Evolutionary conservation across 108 stramenopile genomes (phyloP).

Genomic region (Pseudonitzschia delicatissima): DNA sequence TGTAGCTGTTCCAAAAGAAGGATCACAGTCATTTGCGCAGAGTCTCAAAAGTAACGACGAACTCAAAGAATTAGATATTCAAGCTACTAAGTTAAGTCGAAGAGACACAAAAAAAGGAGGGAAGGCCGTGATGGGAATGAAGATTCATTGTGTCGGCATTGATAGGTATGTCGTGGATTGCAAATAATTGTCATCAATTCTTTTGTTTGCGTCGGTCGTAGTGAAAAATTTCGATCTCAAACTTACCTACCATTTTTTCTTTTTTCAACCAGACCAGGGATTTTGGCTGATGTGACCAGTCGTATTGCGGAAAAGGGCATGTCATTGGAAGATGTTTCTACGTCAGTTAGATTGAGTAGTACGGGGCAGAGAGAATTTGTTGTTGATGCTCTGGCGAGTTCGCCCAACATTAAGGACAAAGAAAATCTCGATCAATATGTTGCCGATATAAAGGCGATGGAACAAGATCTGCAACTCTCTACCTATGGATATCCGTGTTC

Average conservation of each 20-base stretch:
- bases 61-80: constrained; percentile 54
- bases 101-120: constrained; percentile 43
- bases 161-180: constrained; percentile 48
- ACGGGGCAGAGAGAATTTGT: constrained; percentile 61
- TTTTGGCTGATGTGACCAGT: constrained; percentile 75
- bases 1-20: constrained; percentile 65
- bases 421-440: constrained; percentile 50
- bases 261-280: constrained; percentile 53
- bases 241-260: constrained; percentile 3
- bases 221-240: not conserved
- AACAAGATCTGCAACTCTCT: constrained; percentile 53
- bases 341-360: constrained; percentile 51
- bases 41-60: constrained; percentile 22
- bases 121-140: constrained; percentile 54
- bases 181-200: not conserved
- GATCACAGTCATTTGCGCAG: constrained; percentile 21
- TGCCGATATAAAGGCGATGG: constrained; percentile 48
- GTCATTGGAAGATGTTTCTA: constrained; percentile 76
- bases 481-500: constrained; percentile 78
- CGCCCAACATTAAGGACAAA: constrained; percentile 44
- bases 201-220: not conserved
- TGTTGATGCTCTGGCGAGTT: constrained; percentile 54
- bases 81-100: constrained; percentile 46
- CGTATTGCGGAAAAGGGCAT: constrained; percentile 55
- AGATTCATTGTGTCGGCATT: constrained; percentile 76